phyloP scores from a whole-genome alignment of 1,139 yeast species.

The Saccharomyces pastorianus region DNA sequence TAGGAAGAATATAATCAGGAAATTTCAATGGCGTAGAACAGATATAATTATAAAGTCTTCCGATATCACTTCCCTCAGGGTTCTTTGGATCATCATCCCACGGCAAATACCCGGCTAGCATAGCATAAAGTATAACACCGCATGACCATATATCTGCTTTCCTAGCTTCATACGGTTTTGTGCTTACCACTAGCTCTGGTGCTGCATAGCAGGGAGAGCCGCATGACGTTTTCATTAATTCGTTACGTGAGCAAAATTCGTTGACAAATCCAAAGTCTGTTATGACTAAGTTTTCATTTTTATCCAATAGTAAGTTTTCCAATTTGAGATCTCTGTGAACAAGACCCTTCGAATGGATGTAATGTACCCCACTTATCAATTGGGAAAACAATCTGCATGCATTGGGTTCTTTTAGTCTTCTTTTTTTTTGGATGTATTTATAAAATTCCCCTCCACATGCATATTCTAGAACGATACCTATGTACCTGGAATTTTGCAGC shows the following conservation, averaged over 20 bases:
- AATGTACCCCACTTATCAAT: slow-evolving; percentile 86
- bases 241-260: slow-evolving; percentile 62
- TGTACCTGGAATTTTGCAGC: slow-evolving; percentile 85
- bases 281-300: slow-evolving; percentile 58
- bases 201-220: slow-evolving; percentile 99
- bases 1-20: slow-evolving; percentile 87
- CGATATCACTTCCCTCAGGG: slow-evolving; percentile 92
- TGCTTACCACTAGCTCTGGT: slow-evolving; percentile 86
- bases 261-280: slow-evolving; percentile 89
- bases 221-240: slow-evolving; percentile 90
- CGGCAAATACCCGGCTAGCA: slow-evolving; percentile 95
- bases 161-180: slow-evolving; percentile 79
- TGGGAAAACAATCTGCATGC: slow-evolving; percentile 91
- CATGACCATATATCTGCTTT: slow-evolving; percentile 96
- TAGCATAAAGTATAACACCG: slow-evolving; percentile 93
- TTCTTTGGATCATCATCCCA: slow-evolving; percentile 96
- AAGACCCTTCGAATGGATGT: slow-evolving; percentile 59
- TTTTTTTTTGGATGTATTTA: slow-evolving; percentile 81
- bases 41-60: slow-evolving; percentile 81
- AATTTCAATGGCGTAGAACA: slow-evolving; percentile 86
- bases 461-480: slow-evolving; percentile 91
- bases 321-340: slow-evolving; percentile 71
- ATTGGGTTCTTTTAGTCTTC: slow-evolving; percentile 73
- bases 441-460: slow-evolving; percentile 97
- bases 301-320: slow-evolving; percentile 62